Base-by-base conservation (phyloP, 1,284 basidiomycete genomes). In the Schizophyllum amplum region DNA sequence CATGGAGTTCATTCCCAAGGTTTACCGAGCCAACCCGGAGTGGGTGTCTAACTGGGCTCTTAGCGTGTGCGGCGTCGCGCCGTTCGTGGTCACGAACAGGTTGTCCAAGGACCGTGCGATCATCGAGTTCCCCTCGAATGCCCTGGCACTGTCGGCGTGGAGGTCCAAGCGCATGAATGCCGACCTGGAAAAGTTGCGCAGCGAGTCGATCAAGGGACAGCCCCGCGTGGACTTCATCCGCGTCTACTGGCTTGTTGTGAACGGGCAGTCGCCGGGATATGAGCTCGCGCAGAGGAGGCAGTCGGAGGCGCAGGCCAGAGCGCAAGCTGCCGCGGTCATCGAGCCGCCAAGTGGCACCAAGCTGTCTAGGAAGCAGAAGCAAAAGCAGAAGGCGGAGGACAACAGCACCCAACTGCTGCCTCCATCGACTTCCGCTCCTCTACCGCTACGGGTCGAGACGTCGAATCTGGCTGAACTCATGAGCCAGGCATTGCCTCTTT, bases 1-100 rank as follows among this genome's bases (percentile, higher is more conserved):
- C 24, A 75, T 86, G 69, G 82, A 83, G 57, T 75, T 78, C 51
- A 65, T 85, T 0, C 83, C 83, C 1, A 82, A 80, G 63, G 69
- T 72, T 13, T 74, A 75, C 62, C 79, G 82, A 47, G 74, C 66
- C 17, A 9, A 42, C 15, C 61, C 63, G 0, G 68, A 72, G 5
- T 79, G 72, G 60, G 65, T 80, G 22, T 68, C 69, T 23, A 61
- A 62, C 0, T 86, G 83, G 84, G 71, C 75, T 25, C 69, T 71
- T 53, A 63, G 64, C 11, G 77, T 76, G 21, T 74, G 70, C 23
- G 71, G 66, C 33, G 33, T 42, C 0, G 62, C 69, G 15, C 62
- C 65, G 2, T 64, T 73, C 6, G 71, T 71, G 57, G 55, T 72
- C 55, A 74, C 69, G 54, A 72, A 77, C 61, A 70, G 76, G 58